Conservation (phyloP, 2,329 filamentous ascomycete species). For the Elsinoe fawcettii region DNA sequence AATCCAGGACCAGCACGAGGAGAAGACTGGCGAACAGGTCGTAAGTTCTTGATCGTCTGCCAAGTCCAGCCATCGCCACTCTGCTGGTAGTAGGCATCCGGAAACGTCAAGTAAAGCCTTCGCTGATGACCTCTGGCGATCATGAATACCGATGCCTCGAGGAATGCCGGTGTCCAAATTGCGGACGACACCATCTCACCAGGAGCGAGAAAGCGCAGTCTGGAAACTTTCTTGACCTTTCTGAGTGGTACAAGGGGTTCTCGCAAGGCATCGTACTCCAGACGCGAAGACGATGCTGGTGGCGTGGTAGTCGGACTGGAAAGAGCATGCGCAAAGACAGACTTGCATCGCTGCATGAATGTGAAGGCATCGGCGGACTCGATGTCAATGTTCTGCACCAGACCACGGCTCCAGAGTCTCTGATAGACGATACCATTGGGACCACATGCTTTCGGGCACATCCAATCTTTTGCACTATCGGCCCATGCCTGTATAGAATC, state of each 20-base stretch:
- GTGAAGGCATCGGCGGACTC: conserved; percentile 58
- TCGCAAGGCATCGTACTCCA: conserved; percentile 52
- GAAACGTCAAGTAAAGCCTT: conserved; percentile 67
- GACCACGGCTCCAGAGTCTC: conserved; percentile 65
- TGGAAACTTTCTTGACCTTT: conserved; percentile 66
- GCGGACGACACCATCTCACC: conserved; percentile 66
- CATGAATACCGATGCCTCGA: conserved; percentile 66
- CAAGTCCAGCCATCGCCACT: conserved; percentile 58
- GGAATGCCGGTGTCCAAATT: conserved; percentile 63
- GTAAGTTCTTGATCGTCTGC: conserved; percentile 59
- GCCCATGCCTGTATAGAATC: conserved; percentile 44
- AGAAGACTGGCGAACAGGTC: conserved; percentile 42
- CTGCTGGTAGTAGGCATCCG: conserved; percentile 65
- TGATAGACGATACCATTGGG: conserved; percentile 56
- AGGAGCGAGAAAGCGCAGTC: conserved; percentile 61
- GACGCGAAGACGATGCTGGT: conserved; percentile 23
- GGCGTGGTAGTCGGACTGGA: conserved; percentile 12
- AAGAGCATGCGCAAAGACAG: conserved; percentile 51
- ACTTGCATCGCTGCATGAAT: conserved; percentile 55
- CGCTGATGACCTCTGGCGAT: conserved; percentile 53
- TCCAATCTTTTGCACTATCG: conserved; percentile 46
- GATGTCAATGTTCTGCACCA: conserved; percentile 58
- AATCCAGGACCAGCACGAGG: conserved; percentile 34
- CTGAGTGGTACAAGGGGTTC: conserved; percentile 67
- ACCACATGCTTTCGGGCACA: conserved; percentile 61